Evolutionary conservation across 1,139 yeast genomes (phyloP).

Genomic region (Suhomyces yuchorum): DNA sequence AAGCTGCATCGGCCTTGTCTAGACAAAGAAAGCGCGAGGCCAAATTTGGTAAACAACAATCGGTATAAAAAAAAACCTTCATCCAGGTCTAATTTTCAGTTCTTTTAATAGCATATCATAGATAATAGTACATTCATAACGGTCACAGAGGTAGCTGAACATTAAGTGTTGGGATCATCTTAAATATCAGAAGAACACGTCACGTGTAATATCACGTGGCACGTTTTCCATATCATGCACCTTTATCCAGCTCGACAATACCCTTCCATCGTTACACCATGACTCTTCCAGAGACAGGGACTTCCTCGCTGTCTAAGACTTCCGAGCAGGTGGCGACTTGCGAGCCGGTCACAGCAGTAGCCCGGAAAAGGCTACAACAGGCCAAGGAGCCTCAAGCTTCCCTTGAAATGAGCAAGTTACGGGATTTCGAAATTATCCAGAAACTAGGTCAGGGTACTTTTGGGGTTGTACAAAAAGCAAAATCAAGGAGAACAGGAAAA

Average conservation of each 20-base stretch:
- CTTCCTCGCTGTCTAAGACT: not conserved
- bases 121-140: not conserved
- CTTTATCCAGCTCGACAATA: slow-evolving; percentile 1
- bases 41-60: slow-evolving; percentile 7
- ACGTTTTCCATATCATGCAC: not conserved
- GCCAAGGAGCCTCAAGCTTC: slow-evolving; percentile 12
- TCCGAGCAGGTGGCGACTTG: not conserved
- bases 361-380: slow-evolving; percentile 9
- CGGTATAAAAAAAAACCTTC: not conserved
- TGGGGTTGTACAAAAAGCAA: slow-evolving; percentile 53
- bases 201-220: not conserved
- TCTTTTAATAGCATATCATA: slow-evolving; percentile 6
- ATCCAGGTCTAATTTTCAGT: not conserved
- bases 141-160: not conserved
- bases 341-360: slow-evolving; percentile 3
- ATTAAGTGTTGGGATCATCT: not conserved
- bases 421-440: slow-evolving; percentile 36
- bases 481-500: slow-evolving; percentile 30
- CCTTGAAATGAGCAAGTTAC: slow-evolving; percentile 35
- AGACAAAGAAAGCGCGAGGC: slow-evolving; percentile 41
- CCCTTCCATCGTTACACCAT: not conserved
- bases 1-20: slow-evolving; percentile 67
- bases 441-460: slow-evolving; percentile 53
- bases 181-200: not conserved
- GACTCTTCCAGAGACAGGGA: slow-evolving; percentile 4